Evolutionary conservation across 139 green algal species (phyloP).

Genomic region (Chlamydomonas sp.): DNA sequence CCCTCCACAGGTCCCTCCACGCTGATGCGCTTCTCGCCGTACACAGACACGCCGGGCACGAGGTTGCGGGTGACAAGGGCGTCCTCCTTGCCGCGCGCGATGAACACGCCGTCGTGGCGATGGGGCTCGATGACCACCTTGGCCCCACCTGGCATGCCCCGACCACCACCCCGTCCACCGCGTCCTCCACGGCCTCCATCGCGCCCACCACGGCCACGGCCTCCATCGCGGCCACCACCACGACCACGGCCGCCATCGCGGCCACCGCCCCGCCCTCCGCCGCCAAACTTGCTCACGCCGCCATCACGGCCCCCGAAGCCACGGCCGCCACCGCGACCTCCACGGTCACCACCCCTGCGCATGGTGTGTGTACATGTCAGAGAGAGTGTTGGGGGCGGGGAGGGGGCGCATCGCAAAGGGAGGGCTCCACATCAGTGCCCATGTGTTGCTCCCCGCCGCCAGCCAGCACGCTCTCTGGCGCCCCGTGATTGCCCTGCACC

Average conservation of each 20-base stretch:
- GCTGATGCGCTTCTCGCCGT: slow-evolving; percentile 95
- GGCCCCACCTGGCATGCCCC: slow-evolving; percentile 83
- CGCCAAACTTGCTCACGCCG: background rate
- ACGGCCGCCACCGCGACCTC: background rate
- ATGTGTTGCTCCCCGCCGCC: too few relatives aligned
- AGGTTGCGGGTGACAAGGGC: slow-evolving; percentile 95
- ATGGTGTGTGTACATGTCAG: background rate
- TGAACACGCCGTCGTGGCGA: slow-evolving; percentile 94
- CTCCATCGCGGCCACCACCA: background rate
- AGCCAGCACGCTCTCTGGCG: too few relatives aligned
- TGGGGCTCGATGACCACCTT: slow-evolving; percentile 89
- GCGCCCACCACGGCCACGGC: background rate
- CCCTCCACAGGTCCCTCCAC: slow-evolving; percentile 60
- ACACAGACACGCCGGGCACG: slow-evolving; percentile 91
- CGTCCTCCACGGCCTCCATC: slow-evolving; percentile 22
- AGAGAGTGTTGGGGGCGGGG: background rate
- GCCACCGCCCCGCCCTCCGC: slow-evolving; percentile 6
- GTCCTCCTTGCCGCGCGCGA: slow-evolving; percentile 97
- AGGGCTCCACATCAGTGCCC: too few relatives aligned
- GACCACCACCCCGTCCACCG: slow-evolving; percentile 61
- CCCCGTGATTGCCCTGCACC: too few relatives aligned
- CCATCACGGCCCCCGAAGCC: slow-evolving; percentile 8
- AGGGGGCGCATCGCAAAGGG: background rate
- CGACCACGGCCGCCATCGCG: slow-evolving; percentile 4
- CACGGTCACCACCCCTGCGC: slow-evolving; percentile 6